Base-by-base conservation (phyloP, 2,329 filamentous ascomycete genomes). In the Aphanoascus verrucosus region DNA sequence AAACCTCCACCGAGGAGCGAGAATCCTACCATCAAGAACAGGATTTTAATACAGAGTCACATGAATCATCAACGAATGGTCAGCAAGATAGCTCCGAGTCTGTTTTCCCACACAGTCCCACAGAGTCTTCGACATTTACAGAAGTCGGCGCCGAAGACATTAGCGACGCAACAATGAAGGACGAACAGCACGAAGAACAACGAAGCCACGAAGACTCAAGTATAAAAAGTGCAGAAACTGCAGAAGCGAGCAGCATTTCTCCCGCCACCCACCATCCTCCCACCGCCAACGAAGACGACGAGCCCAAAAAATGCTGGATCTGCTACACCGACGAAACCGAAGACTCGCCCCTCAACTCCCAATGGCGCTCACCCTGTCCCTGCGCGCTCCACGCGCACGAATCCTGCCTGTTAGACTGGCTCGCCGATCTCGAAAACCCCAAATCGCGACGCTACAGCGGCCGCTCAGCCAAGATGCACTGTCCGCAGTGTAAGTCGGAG, bases 301-400 rank as follows among this genome's bases (percentile, higher is more conserved):
- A 74, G 31, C 71, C 71, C 4, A 68, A 70, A 55, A 82, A 77
- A 65, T 85, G 82, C 64, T 85, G 82, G 82, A 84, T 85, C 58
- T 85, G 82, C 67, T 83, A 84, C 65, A 77, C 76, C 47, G 81
- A 84, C 56, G 77, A 82, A 60, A 81, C 76, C 5, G 82, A 85
- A 62, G 81, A 85, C 54, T 69, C 67, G 19, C 77, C 78, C 7
- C 74, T 76, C 11, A 78, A 78, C 23, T 75, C 76, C 1, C 75
- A 77, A 60, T 98, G 93, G 91, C 83, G 88, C 43, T 86, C 85
- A 52, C 90, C 93, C 1, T 98, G 93, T 66, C 85, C 85, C 0
- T 98, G 93, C 70, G 89, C 87, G 11, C 77, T 98, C 38, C 86
- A 87, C 53, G 93, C 90, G 1, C 93, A 98, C 67, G 89, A 97